Evolutionary conservation across 257 asterid species (phyloP), one percentile per base, ranked within the genome.

Genomic region (Vinca minor): DNA sequence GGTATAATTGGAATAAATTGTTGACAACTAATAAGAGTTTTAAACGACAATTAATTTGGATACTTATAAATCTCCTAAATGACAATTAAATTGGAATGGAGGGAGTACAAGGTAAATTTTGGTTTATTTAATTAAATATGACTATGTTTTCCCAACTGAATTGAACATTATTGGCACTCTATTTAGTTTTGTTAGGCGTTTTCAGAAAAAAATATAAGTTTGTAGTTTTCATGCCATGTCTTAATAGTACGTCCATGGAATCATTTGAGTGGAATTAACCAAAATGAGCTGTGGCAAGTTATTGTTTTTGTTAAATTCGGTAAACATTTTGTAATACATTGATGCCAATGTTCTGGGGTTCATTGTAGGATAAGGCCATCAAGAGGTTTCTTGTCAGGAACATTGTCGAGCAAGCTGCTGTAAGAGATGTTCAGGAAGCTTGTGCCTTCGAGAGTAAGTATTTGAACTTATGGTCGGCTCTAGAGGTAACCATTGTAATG

Each of bases 361-460:
- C 38, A 13, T 2, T 12, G 53, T 54, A 89, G 95, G 96, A 89
- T 78, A 89, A 89, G 76, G 87, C 96, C 32, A 89, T 89, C 79
- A 89, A 89, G 85, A 89, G 96, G 71, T 89, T 89, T 61, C 76
- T 87, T 20, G 96, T 89, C 55, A 83, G 96, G 58, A 89, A 89
- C 84, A 89, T 89, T 38, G 95, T 89, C 61, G 96, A 89, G 71
- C 96, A 89, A 72, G 96, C 96, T 64, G 96, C 96, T 18, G 96
- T 89, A 0, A 87, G 96, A 73, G 96, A 89, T 77, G 94, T 89
- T 17, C 96, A 89, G 74, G 96, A 89, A 46, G 96, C 96, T 29
- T 87, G 96, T 81, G 95, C 94, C 41, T 87, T 87, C 57, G 95
- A 89, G 1, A 31, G 95, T 89, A 70, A 75, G 82, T 36, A 23